Conservation (phyloP, 306 rosid genomes). For the Ammopiptanthus mongolicus region DNA sequence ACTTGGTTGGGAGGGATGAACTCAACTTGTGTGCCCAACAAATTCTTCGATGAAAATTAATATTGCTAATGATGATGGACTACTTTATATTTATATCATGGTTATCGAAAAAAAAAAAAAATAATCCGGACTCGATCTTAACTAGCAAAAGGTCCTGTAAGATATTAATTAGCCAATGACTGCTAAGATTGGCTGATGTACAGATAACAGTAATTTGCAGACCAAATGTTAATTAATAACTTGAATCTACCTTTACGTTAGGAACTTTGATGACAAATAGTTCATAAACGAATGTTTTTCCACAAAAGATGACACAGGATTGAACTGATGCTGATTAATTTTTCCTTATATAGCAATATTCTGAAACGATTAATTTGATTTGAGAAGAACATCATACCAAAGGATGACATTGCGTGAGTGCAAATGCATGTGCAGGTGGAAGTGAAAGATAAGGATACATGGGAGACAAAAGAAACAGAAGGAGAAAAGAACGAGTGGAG, state of each 20-base stretch:
- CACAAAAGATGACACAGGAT: not conserved
- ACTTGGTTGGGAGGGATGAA: too few species aligned
- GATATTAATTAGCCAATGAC: too few species aligned
- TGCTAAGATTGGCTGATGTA: not conserved
- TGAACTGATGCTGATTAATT: conserved; percentile 8
- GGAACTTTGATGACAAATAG: not conserved
- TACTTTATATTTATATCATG: too few species aligned
- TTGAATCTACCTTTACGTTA: not conserved
- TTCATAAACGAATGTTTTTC: not conserved
- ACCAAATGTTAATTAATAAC: not conserved
- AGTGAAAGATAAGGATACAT: conserved; percentile 45
- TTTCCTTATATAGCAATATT: conserved; percentile 15
- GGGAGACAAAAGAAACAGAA: conserved; percentile 35
- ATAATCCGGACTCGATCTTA: not conserved
- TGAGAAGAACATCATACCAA: not conserved
- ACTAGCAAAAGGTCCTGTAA: not conserved
- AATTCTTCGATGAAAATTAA: too few species aligned
- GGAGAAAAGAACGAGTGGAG: conserved; percentile 31
- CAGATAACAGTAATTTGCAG: not conserved
- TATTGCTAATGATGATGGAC: too few species aligned
- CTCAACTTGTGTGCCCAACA: too few species aligned
- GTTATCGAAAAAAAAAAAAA: too few species aligned
- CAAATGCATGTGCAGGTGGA: conserved; percentile 56
- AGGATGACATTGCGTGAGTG: conserved; percentile 28
- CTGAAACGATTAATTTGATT: not conserved